Evolutionary conservation across 495 filamentous ascomycete genomes (phyloP).

Genomic region (Geopyxis carbonaria): DNA sequence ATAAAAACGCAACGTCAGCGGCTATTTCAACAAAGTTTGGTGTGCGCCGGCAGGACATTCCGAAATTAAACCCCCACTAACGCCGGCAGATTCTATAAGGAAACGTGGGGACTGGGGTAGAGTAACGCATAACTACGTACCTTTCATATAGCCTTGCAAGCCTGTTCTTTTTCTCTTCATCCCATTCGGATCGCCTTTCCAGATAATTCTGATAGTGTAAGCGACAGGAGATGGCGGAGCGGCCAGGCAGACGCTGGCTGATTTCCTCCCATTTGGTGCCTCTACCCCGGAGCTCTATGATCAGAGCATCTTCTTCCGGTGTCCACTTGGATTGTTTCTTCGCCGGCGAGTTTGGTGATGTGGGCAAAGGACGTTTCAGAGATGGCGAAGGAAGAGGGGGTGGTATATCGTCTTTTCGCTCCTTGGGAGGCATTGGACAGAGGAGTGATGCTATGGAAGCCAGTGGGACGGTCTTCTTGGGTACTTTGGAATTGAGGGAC

Average conservation of each 20-base stretch:
- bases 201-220: slow-evolving; percentile 96
- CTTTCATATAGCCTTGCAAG: slow-evolving; percentile 87
- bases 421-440: slow-evolving; percentile 21
- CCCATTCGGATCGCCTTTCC: slow-evolving; percentile 79
- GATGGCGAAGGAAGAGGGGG: slow-evolving; percentile 16
- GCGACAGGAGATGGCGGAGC: slow-evolving; percentile 82
- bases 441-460: slow-evolving; percentile 22
- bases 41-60: slow-evolving; percentile 8
- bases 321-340: slow-evolving; percentile 98
- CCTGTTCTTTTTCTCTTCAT: slow-evolving; percentile 94
- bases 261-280: slow-evolving; percentile 99
- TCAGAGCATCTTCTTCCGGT: slow-evolving; percentile 70
- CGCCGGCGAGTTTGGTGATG: slow-evolving; percentile 48
- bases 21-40: background rate
- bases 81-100: slow-evolving; percentile 5
- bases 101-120: slow-evolving; percentile 5
- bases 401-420: slow-evolving; percentile 13
- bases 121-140: too few species aligned
- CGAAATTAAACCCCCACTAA: slow-evolving; percentile 11
- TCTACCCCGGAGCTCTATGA: slow-evolving; percentile 70
- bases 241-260: slow-evolving; percentile 68
- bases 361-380: slow-evolving; percentile 28
- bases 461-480: slow-evolving; percentile 5
- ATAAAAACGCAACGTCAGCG: background rate
- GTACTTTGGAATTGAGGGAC: background rate